A percentile compares a stretch with the other conserved stretches of the same genome.
phyloP scores from a whole-genome alignment of 2,329 filamentous ascomycete genomes.

The Beauveria bassiana region DNA sequence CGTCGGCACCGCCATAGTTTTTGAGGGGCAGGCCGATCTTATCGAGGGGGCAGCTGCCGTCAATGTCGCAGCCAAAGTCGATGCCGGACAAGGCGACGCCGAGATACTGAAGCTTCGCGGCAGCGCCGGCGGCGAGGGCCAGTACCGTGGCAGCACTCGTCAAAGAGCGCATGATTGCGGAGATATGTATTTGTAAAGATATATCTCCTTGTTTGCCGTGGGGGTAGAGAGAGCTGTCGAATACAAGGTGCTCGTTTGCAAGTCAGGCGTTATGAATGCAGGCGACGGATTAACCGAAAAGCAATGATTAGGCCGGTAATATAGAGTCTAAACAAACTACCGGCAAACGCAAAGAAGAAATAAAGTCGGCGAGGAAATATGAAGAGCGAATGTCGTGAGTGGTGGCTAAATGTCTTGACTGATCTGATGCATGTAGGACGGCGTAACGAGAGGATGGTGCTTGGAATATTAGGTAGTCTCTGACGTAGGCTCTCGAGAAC shows the following conservation, averaged over 20 bases:
- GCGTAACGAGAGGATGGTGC: not conserved
- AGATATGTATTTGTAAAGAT: not conserved
- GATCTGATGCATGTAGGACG: not conserved
- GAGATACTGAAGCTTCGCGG: conserved; percentile 14
- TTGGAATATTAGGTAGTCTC: not conserved
- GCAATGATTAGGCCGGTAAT: too few species aligned
- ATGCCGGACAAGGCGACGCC: conserved; percentile 39
- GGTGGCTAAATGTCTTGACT: not conserved
- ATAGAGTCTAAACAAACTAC: too few species aligned
- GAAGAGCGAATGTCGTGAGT: not conserved
- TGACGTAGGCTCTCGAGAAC: not conserved
- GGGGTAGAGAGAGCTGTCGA: too few species aligned
- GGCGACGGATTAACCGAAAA: too few species aligned
- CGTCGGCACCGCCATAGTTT: conserved; percentile 23
- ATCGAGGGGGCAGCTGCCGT: conserved; percentile 32
- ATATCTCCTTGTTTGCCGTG: not conserved
- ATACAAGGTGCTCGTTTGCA: too few species aligned
- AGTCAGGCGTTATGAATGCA: too few species aligned
- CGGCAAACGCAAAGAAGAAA: not conserved
- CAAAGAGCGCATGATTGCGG: conserved; percentile 9
- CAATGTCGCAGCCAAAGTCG: conserved; percentile 40
- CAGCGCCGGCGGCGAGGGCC: conserved; percentile 10
- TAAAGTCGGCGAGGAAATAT: not conserved
- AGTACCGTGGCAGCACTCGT: conserved; percentile 6
- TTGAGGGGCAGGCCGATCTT: conserved; percentile 28